A percentile compares a stretch with the other conserved stretches of the same genome.
Conservation (phyloP, 805 yeast species). For the Zygosaccharomyces lentus region DNA sequence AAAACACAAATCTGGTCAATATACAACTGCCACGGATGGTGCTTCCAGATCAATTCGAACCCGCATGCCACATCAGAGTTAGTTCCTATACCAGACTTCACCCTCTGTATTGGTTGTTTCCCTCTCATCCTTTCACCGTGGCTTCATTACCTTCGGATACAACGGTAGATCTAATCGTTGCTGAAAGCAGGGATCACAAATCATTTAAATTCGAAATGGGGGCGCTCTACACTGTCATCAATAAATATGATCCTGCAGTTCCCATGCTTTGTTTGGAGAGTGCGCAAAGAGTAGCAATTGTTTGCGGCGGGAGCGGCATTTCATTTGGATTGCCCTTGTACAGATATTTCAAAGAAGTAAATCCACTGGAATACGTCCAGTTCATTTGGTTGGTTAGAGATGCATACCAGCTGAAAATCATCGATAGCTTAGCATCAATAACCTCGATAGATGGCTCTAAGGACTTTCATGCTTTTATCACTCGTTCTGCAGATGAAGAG, state of each 20-base stretch:
- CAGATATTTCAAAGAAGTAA: conserved; percentile 30
- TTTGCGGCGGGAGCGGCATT: conserved; percentile 74
- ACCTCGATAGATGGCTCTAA: conserved; percentile 7
- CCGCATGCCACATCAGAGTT: conserved; percentile 59
- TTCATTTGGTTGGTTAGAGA: conserved; percentile 54
- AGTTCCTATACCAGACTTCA: conserved; percentile 36
- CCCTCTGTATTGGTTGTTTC: conserved; percentile 45
- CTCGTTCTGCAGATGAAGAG: conserved; percentile 10
- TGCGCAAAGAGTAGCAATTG: conserved; percentile 47
- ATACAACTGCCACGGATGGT: conserved; percentile 28
- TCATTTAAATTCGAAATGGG: conserved; percentile 35
- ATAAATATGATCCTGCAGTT: conserved; percentile 43
- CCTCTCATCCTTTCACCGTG: conserved; percentile 68
- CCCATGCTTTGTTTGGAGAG: conserved; percentile 43
- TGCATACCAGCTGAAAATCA: conserved; percentile 44
- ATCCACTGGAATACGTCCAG: conserved; percentile 30
- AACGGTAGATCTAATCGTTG: conserved; percentile 43
- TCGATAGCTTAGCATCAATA: conserved; percentile 21
- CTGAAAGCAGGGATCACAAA: conserved; percentile 31
- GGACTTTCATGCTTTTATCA: conserved; percentile 19
- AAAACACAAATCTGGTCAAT: conserved; percentile 22
- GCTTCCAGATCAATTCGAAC: conserved; percentile 33
- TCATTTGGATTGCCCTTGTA: conserved; percentile 56
- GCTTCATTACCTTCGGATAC: conserved; percentile 43
- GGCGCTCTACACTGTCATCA: conserved; percentile 38